Evolutionary conservation across 768 basidiomycete genomes (phyloP).

Genomic region (Leccinum subtestaceum): DNA sequence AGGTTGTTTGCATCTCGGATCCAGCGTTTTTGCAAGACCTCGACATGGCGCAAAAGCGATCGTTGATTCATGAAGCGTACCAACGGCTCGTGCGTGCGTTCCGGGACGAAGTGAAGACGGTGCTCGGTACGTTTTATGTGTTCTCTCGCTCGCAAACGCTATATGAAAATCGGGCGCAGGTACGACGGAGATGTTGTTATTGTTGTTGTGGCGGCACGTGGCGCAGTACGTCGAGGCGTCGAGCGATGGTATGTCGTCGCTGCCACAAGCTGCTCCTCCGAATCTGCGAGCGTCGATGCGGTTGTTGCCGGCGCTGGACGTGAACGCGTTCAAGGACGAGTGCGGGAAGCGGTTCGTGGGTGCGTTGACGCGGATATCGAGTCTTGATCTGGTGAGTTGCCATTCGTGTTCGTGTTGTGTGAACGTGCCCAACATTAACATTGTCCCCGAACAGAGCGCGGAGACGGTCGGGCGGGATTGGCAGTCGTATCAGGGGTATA

Average conservation of each 20-base stretch:
- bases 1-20: slow-evolving; percentile 55
- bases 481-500: slow-evolving; percentile 64
- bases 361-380: slow-evolving; percentile 51
- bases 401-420: not conserved
- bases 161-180: slow-evolving; percentile 35
- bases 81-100: slow-evolving; percentile 41
- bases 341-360: slow-evolving; percentile 53
- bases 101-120: slow-evolving; percentile 47
- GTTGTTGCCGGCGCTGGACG: slow-evolving; percentile 54
- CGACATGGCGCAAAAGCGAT: slow-evolving; percentile 65
- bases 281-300: slow-evolving; percentile 52
- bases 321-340: slow-evolving; percentile 57
- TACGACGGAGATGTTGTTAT: slow-evolving; percentile 72
- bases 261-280: not conserved
- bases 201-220: slow-evolving; percentile 80
- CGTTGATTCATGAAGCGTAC: slow-evolving; percentile 62
- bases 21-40: slow-evolving; percentile 59
- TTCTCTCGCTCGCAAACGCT: not conserved
- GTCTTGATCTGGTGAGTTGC: slow-evolving; percentile 48
- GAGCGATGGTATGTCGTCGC: slow-evolving; percentile 13
- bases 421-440: no score
- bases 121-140: slow-evolving; percentile 43
- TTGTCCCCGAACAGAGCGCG: slow-evolving; percentile 31
- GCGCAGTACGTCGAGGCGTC: slow-evolving; percentile 52
- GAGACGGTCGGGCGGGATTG: slow-evolving; percentile 50